These are phyloP conservation scores for Gossypium anomalum DNA, from an alignment of 345 rosid species.

Conservation along the genomic window DNA sequence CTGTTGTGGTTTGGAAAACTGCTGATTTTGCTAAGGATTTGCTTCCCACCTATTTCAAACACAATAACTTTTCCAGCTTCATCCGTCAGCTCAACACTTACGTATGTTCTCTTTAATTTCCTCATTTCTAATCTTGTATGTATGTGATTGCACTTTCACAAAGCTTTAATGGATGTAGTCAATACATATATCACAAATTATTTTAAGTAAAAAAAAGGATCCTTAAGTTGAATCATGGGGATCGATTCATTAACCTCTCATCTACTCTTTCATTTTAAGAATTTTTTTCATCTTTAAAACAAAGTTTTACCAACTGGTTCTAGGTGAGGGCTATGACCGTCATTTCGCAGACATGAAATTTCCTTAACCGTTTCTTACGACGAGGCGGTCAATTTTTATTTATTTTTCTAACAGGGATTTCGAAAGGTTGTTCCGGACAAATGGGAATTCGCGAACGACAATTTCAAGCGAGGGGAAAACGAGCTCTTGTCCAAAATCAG, in stretches of 20 bases:
- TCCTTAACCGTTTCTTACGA: too few species aligned
- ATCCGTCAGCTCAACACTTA: constrained; percentile 83
- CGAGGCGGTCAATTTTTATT: too few species aligned
- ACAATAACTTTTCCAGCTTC: constrained; percentile 81
- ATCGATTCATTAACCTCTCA: background rate
- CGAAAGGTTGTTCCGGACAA: constrained; percentile 77
- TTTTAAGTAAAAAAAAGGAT: background rate
- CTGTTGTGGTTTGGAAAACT: constrained; percentile 62
- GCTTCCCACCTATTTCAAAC: constrained; percentile 67
- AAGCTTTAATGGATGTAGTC: background rate
- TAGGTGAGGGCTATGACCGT: constrained; percentile 24
- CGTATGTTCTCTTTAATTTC: constrained; percentile 29
- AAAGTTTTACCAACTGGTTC: background rate
- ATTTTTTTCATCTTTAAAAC: background rate
- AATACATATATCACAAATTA: too few species aligned
- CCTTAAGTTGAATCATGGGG: background rate
- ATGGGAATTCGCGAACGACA: constrained; percentile 82
- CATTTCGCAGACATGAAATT: background rate
- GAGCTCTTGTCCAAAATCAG: constrained; percentile 50
- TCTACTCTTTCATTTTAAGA: background rate
- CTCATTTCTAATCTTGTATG: background rate
- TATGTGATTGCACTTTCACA: background rate
- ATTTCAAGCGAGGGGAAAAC: constrained; percentile 53
- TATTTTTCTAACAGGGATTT: constrained; percentile 48
- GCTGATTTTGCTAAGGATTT: constrained; percentile 66